Percentiles rank a stretch among this genome's conserved stretches.
Evolutionary conservation across 768 basidiomycete species (phyloP).

Genomic region (Kwoniella dejecticola): DNA sequence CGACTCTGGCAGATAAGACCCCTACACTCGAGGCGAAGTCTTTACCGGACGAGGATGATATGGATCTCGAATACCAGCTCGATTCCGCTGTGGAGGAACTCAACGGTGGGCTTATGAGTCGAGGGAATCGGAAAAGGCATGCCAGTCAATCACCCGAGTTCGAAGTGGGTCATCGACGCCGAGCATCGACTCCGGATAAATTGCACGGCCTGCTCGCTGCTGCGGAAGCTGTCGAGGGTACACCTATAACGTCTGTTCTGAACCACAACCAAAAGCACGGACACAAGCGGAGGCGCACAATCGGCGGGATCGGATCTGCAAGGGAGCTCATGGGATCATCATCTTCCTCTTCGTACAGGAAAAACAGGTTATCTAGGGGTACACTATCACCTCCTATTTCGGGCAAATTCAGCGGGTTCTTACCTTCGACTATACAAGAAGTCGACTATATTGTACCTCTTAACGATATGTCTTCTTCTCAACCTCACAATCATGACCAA

Average conservation of each 20-base stretch:
- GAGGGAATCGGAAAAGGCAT: conserved; percentile 29
- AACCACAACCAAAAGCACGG: conserved; percentile 2
- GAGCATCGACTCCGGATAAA: conserved; percentile 39
- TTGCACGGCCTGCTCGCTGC: conserved; percentile 44
- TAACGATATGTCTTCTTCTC: conserved; percentile 22
- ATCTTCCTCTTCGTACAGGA: conserved; percentile 7
- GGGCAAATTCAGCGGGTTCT: conserved; percentile 8
- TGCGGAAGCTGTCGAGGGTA: conserved; percentile 44
- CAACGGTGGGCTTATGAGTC: neutral
- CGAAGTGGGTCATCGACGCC: conserved; percentile 9
- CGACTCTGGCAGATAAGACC: conserved; percentile 45
- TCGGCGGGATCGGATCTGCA: conserved; percentile 36
- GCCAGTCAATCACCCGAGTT: conserved; percentile 31
- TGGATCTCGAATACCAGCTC: neutral
- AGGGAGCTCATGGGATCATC: conserved; percentile 23
- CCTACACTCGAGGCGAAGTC: conserved; percentile 31
- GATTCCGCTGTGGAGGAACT: neutral
- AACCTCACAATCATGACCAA: neutral
- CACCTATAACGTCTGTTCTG: conserved; percentile 36
- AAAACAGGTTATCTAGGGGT: conserved; percentile 16
- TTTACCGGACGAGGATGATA: conserved; percentile 26
- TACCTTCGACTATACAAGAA: conserved; percentile 22
- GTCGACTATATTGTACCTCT: conserved; percentile 29
- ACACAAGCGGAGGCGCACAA: conserved; percentile 43
- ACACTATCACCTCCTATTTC: conserved; percentile 27